Base-by-base conservation (phyloP, 768 basidiomycete species). In the Cantharellus anzutake region DNA sequence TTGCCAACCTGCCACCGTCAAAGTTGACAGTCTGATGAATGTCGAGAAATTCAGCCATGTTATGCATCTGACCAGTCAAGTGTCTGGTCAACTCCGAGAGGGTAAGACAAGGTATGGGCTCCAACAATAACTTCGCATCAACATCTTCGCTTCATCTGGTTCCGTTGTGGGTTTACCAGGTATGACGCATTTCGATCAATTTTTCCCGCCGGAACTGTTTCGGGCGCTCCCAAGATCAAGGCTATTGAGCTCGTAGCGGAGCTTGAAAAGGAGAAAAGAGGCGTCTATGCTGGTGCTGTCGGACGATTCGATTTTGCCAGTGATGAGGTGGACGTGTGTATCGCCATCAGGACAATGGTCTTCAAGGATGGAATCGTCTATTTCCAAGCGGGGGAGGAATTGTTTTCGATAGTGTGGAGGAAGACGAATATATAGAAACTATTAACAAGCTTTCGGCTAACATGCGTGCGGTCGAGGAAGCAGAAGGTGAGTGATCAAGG, bases 141-240 rank as follows among this genome's bases (percentile, higher is more conserved):
- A 11, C 44, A 37, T 37, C 38, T 55, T 55, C 11, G 52, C 52
- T 11, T 37, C 52, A 37, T 55, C 11, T 37, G 40, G 5, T 50
- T 41, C 44, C 42, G 41, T 50, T 56, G 41, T 63, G 60, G 39
- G 2, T 34, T 34, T 51, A 41, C 2, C 64, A 93, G 93, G 64
- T 99, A 97, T 67, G 94, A 98, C 68, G 96, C 96, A 0, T 98
- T 99, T 79, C 81, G 94, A 5, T 97, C 94, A 34, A 98, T 99
- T 64, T 98, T 99, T 75, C 96, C 96, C 1, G 93, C 94, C 16
- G 96, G 96, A 0, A 99, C 96, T 2, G 96, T 99, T 35, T 97
- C 94, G 1, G 96, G 96, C 34, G 96, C 96, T 40, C 96, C 96
- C 2, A 99, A 99, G 73, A 93, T 99, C 71, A 96, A 94, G 69